Evolutionary conservation across 2,329 filamentous ascomycete species (phyloP), one percentile per base, ranked within the genome.

Genomic region (Aspergillus sp.): DNA sequence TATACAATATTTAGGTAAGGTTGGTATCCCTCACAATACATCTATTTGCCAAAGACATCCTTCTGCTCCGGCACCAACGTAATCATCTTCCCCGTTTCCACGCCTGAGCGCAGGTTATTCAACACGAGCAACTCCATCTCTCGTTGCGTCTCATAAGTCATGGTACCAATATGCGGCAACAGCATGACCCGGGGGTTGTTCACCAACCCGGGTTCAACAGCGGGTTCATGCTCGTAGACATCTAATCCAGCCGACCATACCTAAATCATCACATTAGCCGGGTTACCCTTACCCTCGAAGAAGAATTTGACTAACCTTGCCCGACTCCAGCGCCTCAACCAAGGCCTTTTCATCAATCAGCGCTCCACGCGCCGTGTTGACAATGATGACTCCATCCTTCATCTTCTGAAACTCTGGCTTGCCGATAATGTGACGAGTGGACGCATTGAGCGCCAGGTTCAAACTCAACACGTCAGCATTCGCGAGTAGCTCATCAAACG

Each of bases 31-130:
- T 45, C 41, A 12, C 4, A 43, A 15, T 4, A 30, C 28, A 21
- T 21, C 60, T 66, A 65, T 60, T 45, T 38, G 6, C 30, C 30
- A 19, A 41, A 63, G n/a, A 48, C 60, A 61, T 75, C 75, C 70
- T 82, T 84, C 78, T 88, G 86, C 73, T 87, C 86, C 4, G 83
- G 80, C 43, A 89, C 82, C 62, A 83, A 80, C n/a, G 86, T 88
- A 59, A 87, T 73, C 70, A 89, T 72, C 61, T 80, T 80, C 4
- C 84, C 84, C 60, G 82, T 80, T 67, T 86, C 81, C 41, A 88
- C 78, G 5, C 82, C 85, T 32, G 76, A 80, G 68, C 81, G 81
- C 70, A 89, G 63, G 64, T 87, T 87, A 32, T 84, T 79, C 69
- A 87, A 62, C 17, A 87, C 84, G 64, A 87, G 69, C 55, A 86